Evolutionary conservation across 2,329 filamentous ascomycete genomes (phyloP), one percentile per base, ranked within the genome.

Genomic region (Talaromyces sp.): DNA sequence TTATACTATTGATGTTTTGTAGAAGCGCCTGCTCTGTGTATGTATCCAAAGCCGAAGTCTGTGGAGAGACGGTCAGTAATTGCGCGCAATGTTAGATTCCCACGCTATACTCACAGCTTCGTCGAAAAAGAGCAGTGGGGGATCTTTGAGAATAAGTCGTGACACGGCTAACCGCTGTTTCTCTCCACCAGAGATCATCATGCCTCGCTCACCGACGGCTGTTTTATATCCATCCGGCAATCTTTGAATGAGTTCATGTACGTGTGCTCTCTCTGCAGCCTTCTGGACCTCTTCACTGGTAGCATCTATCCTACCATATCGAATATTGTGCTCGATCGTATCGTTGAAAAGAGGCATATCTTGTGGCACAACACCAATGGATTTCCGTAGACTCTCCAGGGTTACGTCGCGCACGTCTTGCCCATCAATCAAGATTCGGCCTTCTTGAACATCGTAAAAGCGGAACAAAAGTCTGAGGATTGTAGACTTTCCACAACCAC

Each of bases 321-420:
- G 89, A 70, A 99, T 96, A 74, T 99, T 99, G 75, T 97, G 92
- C 72, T 90, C 89, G 63, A 99, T 93, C 0, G 92, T 95, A 72
- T 96, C 92, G 75, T 99, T 99, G 82, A 99, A 99, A 1, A 99
- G 82, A 0, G 95, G 93, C 0, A 95, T 98, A 69, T 99, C 95
- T 74, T 99, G 96, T 0, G 95, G 95, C 0, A 99, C 95, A 16
- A 99, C 93, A 23, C 95, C 95, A 66, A 99, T 98, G 2, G 90
- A 85, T 67, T 86, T 86, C 6, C 95, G 87, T 31, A 99, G 81
- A 39, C 90, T 96, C 60, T 96, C 91, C 1, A 98, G 76, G 11
- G 83, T 88, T 1, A 99, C 88, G 63, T 91, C 84, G 44, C 91
- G 88, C 67, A 99, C 87, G 73, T 99, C 93, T 73, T 99, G 95